Conservation (phyloP, 768 basidiomycete genomes). For the Dendrothele bispora region DNA sequence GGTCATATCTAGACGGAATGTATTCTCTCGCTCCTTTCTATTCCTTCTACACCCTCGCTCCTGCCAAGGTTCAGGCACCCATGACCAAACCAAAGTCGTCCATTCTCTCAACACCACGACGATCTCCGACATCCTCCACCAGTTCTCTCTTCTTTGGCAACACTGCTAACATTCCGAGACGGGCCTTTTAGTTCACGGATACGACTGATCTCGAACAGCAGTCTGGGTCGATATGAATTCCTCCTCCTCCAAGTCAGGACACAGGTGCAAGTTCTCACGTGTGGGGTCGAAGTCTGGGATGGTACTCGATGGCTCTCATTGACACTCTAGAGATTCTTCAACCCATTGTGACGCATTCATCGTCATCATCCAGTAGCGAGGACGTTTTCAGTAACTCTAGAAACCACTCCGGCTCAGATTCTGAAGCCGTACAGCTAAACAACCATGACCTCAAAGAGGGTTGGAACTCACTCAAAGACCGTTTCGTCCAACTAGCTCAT, state of each 20-base stretch:
- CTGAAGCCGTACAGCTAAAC: too few species aligned
- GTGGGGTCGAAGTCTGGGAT: constrained; percentile 43
- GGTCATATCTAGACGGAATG: constrained; percentile 23
- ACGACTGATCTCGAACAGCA: constrained; percentile 42
- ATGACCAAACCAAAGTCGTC: too few species aligned
- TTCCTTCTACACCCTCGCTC: constrained; percentile 16
- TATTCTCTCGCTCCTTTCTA: constrained; percentile 28
- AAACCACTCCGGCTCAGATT: too few species aligned
- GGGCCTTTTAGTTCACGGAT: constrained; percentile 51
- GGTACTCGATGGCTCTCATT: constrained; percentile 51
- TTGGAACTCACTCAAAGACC: constrained; percentile 26
- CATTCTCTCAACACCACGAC: too few species aligned
- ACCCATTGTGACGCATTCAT: too few species aligned
- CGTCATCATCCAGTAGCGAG: too few species aligned
- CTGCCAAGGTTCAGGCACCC: constrained; percentile 14
- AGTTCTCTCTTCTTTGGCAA: constrained; percentile 20
- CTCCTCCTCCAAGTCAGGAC: constrained; percentile 38
- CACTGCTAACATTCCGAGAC: too few species aligned
- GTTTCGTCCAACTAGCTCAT: constrained; percentile 33
- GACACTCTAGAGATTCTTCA: constrained; percentile 41
- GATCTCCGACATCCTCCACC: constrained; percentile 18
- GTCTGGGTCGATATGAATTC: too few species aligned
- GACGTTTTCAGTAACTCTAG: too few species aligned
- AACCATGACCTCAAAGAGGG: constrained; percentile 30
- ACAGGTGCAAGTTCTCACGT: constrained; percentile 47